Base-by-base conservation (phyloP, 2,329 filamentous ascomycete genomes). In the Trichoderma arundinaceum region DNA sequence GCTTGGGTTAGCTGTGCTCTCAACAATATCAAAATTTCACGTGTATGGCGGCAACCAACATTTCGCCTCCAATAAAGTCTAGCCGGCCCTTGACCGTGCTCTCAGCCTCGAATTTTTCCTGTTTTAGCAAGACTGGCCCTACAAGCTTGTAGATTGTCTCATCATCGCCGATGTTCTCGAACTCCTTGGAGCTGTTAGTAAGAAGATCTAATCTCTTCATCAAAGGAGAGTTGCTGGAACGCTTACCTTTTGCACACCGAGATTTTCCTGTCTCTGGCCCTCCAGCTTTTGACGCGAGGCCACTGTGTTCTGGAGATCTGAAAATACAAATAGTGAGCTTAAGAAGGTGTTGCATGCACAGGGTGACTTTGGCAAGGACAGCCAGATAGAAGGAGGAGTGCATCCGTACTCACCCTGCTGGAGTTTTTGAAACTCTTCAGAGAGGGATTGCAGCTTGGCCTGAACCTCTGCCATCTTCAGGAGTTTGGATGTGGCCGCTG, bases 141-240 rank as follows among this genome's bases (percentile, higher is more conserved):
- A 97, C 88, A 48, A 97, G 87, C 80, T 98, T 99, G 86, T 96
- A 99, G 77, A 99, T 96, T 69, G 88, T 92, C 74, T 96, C 91
- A 71, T 90, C 90, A 43, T 94, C 90, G 72, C 89, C 86, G 66
- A 98, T 83, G 62, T 85, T 84, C 46, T 87, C 84, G 77, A 98
- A 98, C 78, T 98, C 94, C 89, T 95, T 69, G 39, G 15, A 10
- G 44, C 8, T 41, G 19, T 75, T 64, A 75, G 67, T 51, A 10
- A 48, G 6, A 32, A 2, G 12, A 13, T 28, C 28, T n/a, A 22
- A 33, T 53, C 19, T 53, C 58, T 39, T 7, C 33, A 19, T n/a
- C 2, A 9, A 10, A 8, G 22, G 17, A 33, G 17, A 2, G 32
- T 17, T 8, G 8, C 35, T 7, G 28, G 35, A 17, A 17, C 35